Percentiles rank a stretch among this genome's conserved stretches.
phyloP scores from a whole-genome alignment of 192 early-diverging fungal genomes.

The Backusella liffmaniae region DNA sequence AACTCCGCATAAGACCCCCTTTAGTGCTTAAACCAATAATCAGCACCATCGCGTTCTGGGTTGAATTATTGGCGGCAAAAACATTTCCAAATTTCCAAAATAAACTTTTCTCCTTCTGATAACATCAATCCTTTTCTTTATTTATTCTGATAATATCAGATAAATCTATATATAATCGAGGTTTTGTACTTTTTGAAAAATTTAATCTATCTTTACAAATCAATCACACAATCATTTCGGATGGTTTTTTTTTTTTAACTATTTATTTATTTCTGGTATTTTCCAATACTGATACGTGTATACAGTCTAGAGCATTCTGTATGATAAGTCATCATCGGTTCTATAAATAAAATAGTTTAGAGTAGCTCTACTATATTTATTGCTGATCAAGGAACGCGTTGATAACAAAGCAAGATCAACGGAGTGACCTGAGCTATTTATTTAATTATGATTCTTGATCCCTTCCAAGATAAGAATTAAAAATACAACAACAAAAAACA shows the following conservation, averaged over 20 bases:
- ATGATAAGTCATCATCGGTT: neutral
- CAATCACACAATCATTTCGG: neutral
- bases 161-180: neutral
- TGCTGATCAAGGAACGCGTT: neutral
- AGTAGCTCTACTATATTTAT: too few species aligned
- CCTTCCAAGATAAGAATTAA: neutral
- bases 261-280: neutral
- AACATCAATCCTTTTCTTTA: neutral
- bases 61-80: neutral
- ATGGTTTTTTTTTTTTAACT: too few species aligned
- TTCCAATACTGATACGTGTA: neutral
- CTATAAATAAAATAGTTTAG: neutral
- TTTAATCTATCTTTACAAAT: neutral
- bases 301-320: neutral
- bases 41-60: neutral
- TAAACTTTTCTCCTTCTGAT: neutral
- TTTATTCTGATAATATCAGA: slow-evolving; percentile 8
- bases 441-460: neutral
- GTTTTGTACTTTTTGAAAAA: neutral
- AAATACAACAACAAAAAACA: neutral
- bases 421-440: neutral
- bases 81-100: neutral
- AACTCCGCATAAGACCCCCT: neutral
- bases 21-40: neutral
- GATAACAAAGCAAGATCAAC: neutral